Evolutionary conservation across 106 monocot genomes (phyloP).

Genomic region (Dioscorea dumetorum): DNA sequence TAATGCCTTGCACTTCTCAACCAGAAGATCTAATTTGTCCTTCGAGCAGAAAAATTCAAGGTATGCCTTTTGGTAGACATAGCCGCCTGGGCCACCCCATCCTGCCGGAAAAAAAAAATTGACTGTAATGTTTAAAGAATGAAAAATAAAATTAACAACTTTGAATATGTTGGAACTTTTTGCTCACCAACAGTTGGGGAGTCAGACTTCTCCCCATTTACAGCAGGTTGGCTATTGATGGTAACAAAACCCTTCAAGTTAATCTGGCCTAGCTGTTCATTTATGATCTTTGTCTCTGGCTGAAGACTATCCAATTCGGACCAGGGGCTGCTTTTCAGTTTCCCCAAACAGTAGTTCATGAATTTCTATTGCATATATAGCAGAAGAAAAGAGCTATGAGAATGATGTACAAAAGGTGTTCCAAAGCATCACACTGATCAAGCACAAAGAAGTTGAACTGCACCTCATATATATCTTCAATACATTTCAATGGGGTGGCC

Average conservation of each 20-base stretch:
- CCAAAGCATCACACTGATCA: neutral
- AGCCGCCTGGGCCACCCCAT: conserved; percentile 86
- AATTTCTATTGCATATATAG: conserved; percentile 44
- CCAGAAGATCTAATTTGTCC: conserved; percentile 50
- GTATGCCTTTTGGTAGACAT: conserved; percentile 94
- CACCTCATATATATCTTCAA: conserved; percentile 74
- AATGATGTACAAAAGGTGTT: neutral
- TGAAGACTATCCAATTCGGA: conserved; percentile 86
- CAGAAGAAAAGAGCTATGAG: neutral
- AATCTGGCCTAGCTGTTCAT: conserved; percentile 60
- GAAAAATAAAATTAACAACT: too few relatives aligned
- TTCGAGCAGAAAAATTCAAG: conserved; percentile 86
- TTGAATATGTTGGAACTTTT: neutral
- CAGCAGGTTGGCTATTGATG: conserved; percentile 90
- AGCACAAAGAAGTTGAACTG: neutral
- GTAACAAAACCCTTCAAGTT: conserved; percentile 84
- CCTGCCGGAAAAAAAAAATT: conserved; percentile 25
- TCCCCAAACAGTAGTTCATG: conserved; percentile 68
- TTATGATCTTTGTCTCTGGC: conserved; percentile 86
- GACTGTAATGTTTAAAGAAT: too few relatives aligned
- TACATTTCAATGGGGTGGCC: conserved; percentile 63
- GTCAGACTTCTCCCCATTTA: conserved; percentile 80
- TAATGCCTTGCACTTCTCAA: conserved; percentile 63
- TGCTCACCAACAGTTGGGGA: conserved; percentile 66
- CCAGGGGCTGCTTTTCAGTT: conserved; percentile 83